A percentile compares a stretch with the other conserved stretches of the same genome.
These are phyloP conservation scores for Batkoa obscura DNA, from an alignment of 371 early-diverging fungal species.

Conservation along the genomic window DNA sequence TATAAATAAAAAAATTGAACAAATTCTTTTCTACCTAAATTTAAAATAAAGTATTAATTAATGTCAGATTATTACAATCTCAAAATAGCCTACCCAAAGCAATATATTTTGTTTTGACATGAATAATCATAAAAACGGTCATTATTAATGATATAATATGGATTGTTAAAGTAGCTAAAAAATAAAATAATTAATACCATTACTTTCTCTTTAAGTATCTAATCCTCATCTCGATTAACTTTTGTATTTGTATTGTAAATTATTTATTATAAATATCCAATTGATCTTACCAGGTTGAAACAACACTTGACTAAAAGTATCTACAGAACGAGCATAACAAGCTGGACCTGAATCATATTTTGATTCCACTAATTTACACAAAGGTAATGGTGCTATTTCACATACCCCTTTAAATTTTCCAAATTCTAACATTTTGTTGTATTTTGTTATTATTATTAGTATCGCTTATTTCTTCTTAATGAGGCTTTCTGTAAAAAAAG, in stretches of 20 bases:
- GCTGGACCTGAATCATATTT: slow-evolving; percentile 53
- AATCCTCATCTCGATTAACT: no score
- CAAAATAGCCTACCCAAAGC: slow-evolving; percentile 61
- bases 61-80: not conserved
- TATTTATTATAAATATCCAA: not conserved
- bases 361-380: slow-evolving; percentile 74
- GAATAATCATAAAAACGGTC: slow-evolving; percentile 93
- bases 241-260: no score
- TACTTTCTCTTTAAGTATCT: no score
- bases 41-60: not conserved
- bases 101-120: slow-evolving; percentile 89
- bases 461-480: no score
- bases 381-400: slow-evolving; percentile 51
- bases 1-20: slow-evolving; percentile 93
- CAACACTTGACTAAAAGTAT: slow-evolving; percentile 48
- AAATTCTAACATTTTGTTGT: slow-evolving; percentile 15
- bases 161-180: slow-evolving; percentile 57
- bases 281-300: slow-evolving; percentile 66
- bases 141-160: slow-evolving; percentile 82
- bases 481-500: no score
- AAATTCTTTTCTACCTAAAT: slow-evolving; percentile 82
- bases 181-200: not conserved
- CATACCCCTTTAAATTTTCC: slow-evolving; percentile 78
- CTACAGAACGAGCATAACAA: slow-evolving; percentile 87
- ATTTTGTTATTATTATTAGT: no score